A percentile compares a stretch with the other conserved stretches of the same genome.
Conservation (phyloP, 176 grass and related monocot genomes). For the Typha latifolia region DNA sequence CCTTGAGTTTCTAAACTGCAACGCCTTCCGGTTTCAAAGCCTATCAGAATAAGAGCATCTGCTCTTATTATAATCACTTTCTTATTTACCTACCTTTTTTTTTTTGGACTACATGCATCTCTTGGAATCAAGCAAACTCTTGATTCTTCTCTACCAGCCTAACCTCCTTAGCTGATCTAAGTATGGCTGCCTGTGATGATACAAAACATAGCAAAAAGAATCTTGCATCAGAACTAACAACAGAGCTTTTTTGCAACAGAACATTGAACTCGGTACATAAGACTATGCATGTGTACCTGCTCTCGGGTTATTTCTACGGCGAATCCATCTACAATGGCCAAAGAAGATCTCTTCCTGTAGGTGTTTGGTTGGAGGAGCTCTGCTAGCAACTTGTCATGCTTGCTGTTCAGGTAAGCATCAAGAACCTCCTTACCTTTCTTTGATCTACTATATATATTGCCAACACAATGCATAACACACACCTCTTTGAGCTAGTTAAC, state of each 20-base stretch:
- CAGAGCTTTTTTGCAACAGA: not conserved
- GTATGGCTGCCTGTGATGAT: constrained; percentile 38
- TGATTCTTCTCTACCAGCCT: constrained; percentile 99
- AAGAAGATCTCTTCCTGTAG: constrained; percentile 72
- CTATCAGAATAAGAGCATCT: too few species aligned
- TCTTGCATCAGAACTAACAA: not conserved
- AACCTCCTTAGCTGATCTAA: constrained; percentile 70
- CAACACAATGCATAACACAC: not conserved
- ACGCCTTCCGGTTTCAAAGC: not conserved
- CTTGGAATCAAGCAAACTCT: constrained; percentile 59
- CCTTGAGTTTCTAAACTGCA: not conserved
- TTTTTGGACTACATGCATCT: constrained; percentile 19
- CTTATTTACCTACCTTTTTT: not conserved
- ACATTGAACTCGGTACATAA: not conserved
- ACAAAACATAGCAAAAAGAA: not conserved
- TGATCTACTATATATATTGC: constrained; percentile 28
- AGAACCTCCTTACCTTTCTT: constrained; percentile 65
- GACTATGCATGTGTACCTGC: constrained; percentile 33
- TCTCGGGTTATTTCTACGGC: constrained; percentile 67
- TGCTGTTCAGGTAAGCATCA: constrained; percentile 73
- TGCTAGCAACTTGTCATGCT: constrained; percentile 75
- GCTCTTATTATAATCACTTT: not conserved
- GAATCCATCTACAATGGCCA: constrained; percentile 94
- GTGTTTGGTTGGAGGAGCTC: constrained; percentile 52
- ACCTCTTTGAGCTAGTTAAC: not conserved